phyloP scores from a whole-genome alignment of 75 land plant species.

The Pinus tabuliformis region DNA sequence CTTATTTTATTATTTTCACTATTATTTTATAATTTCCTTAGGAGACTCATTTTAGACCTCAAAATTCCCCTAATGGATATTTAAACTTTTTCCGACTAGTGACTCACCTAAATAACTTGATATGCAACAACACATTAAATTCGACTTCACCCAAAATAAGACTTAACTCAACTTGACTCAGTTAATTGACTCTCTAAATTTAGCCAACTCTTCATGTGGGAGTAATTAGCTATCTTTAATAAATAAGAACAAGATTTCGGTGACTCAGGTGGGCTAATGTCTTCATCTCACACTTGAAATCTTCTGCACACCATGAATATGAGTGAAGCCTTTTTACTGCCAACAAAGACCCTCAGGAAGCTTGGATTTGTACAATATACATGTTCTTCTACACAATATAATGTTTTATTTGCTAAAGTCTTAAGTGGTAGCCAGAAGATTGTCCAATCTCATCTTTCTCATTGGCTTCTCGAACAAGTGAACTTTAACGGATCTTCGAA shows the following conservation, averaged over 20 bases:
- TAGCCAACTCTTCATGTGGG: no score
- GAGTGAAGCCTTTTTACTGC: conserved; percentile 77
- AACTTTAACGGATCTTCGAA: conserved; percentile 15
- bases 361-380: conserved; percentile 65
- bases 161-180: no score
- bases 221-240: no score
- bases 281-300: conserved; percentile 78
- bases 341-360: conserved; percentile 71
- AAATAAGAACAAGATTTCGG: conserved; percentile 71
- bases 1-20: no score
- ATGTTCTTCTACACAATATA: conserved; percentile 64
- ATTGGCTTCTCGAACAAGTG: conserved; percentile 83
- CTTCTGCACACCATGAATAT: conserved; percentile 47
- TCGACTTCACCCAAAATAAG: no score
- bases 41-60: no score
- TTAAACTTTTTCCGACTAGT: no score
- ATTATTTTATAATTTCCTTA: no score
- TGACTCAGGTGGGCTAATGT: conserved; percentile 63
- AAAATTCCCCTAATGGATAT: no score
- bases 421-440: conserved; percentile 83
- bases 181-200: no score
- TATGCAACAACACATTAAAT: no score
- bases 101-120: no score
- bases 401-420: conserved; percentile 62
- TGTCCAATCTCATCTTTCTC: conserved; percentile 60